Base-by-base conservation (phyloP, 345 rosid species). In the Anacardium occidentale region DNA sequence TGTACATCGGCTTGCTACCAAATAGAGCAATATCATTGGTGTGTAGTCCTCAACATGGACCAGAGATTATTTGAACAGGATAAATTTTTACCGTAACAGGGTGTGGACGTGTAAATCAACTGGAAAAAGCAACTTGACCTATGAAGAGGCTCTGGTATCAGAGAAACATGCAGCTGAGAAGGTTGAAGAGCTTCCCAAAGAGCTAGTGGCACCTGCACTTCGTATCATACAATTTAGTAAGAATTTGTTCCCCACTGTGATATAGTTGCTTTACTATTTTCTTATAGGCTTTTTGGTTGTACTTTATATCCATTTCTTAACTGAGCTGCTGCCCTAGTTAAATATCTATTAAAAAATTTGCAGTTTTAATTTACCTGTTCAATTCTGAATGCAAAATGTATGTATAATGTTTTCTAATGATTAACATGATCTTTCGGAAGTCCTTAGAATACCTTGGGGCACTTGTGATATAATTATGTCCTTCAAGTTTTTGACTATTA, bases 91-190 rank as follows among this genome's bases (percentile, higher is more conserved):
- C 72, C 90, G 89, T 47, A 85, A 84, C 77, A 90, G 97, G 76
- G 78, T 83, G 66, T 92, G 99, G 99, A 85, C 86, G 45, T 92
- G 99, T 76, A 87, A 85, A 83, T 77, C 85, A 76, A 95, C 93
- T 37, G 99, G 96, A 10, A 95, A 89, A 83, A 70, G 84, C 64
- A 83, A 90, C 83, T 75, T 95, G 90, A 95, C 97, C 62, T 95
- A 83, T 60, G 97, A 95, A 80, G 99, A 91, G 89, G 98, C 99
- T 63, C 81, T 92, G 88, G 89, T 91, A n/a, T 89, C 94, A 17
- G 99, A 95, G 82, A 92, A 84, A 78, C 71, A 54, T 44, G 92
- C 94, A 10, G 65, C 68, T 65, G 82, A 87, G 83, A 95, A 82
- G 82, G 96, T 90, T 81, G 94, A 88, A 81, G 88, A 83, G 71